Base-by-base conservation (phyloP, 1,284 basidiomycete genomes). In the Cutaneotrichosporon mucoides region DNA sequence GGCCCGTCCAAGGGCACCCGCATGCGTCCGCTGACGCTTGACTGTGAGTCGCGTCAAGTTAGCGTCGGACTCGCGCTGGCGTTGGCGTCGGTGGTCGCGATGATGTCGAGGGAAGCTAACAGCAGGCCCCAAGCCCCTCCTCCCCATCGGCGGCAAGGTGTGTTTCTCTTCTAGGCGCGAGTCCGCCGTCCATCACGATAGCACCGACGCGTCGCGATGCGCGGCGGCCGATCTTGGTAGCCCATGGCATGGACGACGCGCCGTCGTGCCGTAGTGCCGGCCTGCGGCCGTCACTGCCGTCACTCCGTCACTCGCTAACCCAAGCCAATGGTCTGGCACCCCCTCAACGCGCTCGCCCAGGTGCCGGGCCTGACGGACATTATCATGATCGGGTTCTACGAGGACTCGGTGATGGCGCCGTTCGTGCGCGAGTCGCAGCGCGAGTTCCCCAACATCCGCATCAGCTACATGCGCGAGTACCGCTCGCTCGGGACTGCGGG, bases 311-410 rank as follows among this genome's bases (percentile, higher is more conserved):
- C 33, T 6, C 11, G 10, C 61, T 62, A 10, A 62, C 57, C 11
- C 35, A 60, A 80, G 68, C 73, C 80, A 9, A 80, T 82, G 76
- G 78, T 81, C 63, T 82, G 80, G 80, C 81, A 82, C 69, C 79
- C 79, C 11, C 74, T 82, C 41, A 71, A 77, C 33, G 80, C 81
- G 11, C 76, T 81, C 35, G 78, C 79, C 16, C 73, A 78, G 56
- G 76, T 82, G 10, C 72, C 76, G 6, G 79, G 78, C 3, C 70
- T 82, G 24, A 76, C 71, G 36, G 81, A 82, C 55, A 73, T 82
- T 40, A 67, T 81, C 67, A 76, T 82, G 58, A 79, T 82, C 59
- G 81, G 81, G 2, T 82, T 82, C 68, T 82, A 81, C 71, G 80
- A 81, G 56, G 81, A 82, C 65, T 66, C 73, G 4, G 72, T 81